These are phyloP conservation scores for Cladosporium cucumerinum DNA, from an alignment of 2,329 filamentous ascomycete genomes.

Conservation along the genomic window DNA sequence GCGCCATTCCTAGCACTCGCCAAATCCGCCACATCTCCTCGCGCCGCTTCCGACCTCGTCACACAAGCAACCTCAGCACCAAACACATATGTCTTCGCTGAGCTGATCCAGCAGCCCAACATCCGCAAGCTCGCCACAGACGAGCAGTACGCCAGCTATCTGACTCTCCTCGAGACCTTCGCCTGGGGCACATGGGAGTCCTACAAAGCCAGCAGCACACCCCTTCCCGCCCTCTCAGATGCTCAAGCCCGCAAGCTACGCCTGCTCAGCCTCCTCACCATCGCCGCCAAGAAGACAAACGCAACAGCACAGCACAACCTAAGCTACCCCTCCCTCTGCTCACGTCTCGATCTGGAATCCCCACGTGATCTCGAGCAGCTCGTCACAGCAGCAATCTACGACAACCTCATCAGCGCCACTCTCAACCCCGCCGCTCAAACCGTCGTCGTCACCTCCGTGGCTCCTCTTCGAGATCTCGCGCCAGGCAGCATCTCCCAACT, in stretches of 20 bases:
- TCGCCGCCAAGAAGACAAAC: constrained; percentile 58
- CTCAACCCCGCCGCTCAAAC: constrained; percentile 74
- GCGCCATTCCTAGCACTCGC: constrained; percentile 88
- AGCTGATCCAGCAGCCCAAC: constrained; percentile 78
- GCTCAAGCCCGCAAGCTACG: constrained; percentile 80
- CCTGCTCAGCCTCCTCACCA: constrained; percentile 81
- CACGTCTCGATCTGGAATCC: constrained; percentile 63
- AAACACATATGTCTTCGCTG: constrained; percentile 88
- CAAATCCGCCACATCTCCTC: constrained; percentile 78
- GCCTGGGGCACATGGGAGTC: constrained; percentile 84
- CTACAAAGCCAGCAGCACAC: constrained; percentile 57
- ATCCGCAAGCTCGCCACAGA: constrained; percentile 68
- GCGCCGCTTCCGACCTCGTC: constrained; percentile 81
- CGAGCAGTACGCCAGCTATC: constrained; percentile 60
- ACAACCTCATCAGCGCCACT: constrained; percentile 74
- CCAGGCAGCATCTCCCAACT: constrained; percentile 69
- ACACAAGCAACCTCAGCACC: constrained; percentile 83
- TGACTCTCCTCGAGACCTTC: constrained; percentile 80
- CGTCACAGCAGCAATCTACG: constrained; percentile 83
- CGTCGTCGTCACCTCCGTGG: constrained; percentile 75
- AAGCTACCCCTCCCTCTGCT: constrained; percentile 67
- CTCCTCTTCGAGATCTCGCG: constrained; percentile 80
- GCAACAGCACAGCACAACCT: constrained; percentile 45
- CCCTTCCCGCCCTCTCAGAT: constrained; percentile 68
- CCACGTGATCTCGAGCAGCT: constrained; percentile 75